These are phyloP conservation scores for Cyclotella baltica DNA, from an alignment of 108 stramenopile genomes.

Conservation along the genomic window DNA sequence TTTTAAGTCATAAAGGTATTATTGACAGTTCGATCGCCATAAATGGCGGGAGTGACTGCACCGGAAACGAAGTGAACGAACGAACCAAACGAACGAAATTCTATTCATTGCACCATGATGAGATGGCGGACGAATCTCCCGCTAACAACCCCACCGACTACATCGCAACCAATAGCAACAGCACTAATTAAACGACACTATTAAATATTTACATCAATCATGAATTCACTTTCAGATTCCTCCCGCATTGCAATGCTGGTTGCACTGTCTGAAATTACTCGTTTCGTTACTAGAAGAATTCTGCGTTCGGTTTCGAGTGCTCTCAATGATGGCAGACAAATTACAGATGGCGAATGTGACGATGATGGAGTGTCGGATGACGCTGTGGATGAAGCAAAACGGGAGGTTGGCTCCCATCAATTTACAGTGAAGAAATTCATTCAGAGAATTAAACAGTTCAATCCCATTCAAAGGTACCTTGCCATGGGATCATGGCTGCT, in stretches of 20 bases:
- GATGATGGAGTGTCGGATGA: neutral
- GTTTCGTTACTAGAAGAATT: conserved; percentile 22
- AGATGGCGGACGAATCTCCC: neutral
- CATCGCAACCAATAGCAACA: neutral
- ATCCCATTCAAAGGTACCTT: conserved; percentile 7
- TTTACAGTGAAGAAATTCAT: neutral
- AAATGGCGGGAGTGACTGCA: too few relatives aligned
- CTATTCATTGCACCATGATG: neutral
- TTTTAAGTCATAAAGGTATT: too few relatives aligned
- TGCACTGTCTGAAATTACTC: conserved; percentile 27
- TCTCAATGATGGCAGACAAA: neutral
- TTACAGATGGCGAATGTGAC: neutral
- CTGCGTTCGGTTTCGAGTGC: neutral
- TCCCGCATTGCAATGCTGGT: conserved; percentile 28
- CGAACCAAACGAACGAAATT: too few relatives aligned
- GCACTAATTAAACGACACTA: neutral
- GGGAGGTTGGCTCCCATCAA: neutral
- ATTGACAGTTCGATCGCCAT: too few relatives aligned
- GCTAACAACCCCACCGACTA: neutral
- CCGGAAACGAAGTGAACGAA: too few relatives aligned
- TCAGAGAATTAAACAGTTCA: conserved; percentile 3
- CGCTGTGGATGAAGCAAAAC: neutral
- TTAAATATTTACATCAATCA: neutral
- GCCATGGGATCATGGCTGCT: conserved; percentile 9
- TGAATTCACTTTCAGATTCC: conserved; percentile 14